Conservation (phyloP, 441 rosid genomes). For the Capsella rubella region DNA sequence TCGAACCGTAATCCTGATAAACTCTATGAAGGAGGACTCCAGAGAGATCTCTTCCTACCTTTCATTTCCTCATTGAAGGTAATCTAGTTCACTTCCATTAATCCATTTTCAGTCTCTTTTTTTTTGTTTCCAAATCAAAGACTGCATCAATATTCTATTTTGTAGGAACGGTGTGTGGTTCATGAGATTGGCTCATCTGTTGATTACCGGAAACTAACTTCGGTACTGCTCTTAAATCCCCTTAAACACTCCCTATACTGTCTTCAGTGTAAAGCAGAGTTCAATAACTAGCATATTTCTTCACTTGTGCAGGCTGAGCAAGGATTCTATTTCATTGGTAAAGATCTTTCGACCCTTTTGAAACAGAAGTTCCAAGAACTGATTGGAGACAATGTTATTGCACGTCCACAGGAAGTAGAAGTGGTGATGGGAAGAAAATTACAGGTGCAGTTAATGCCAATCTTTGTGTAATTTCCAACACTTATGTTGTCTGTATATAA, state of each 20-base stretch:
- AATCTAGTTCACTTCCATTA: slow-evolving; percentile 16
- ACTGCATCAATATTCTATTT: slow-evolving; percentile 14
- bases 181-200: slow-evolving; percentile 90
- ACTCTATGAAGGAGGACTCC: slow-evolving; percentile 94
- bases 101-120: background rate
- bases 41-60: slow-evolving; percentile 95
- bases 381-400: slow-evolving; percentile 60
- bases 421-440: slow-evolving; percentile 94
- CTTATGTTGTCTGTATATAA: slow-evolving; percentile 10
- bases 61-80: slow-evolving; percentile 91
- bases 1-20: slow-evolving; percentile 97
- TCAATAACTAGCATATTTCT: slow-evolving; percentile 15
- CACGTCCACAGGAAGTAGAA: slow-evolving; percentile 75
- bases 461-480: slow-evolving; percentile 16
- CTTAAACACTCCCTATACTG: slow-evolving; percentile 10
- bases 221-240: slow-evolving; percentile 53
- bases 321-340: slow-evolving; percentile 90
- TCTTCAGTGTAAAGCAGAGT: slow-evolving; percentile 19
- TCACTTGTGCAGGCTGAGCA: slow-evolving; percentile 70
- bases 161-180: slow-evolving; percentile 77
- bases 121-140: background rate
- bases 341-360: slow-evolving; percentile 61
- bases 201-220: slow-evolving; percentile 90
- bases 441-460: slow-evolving; percentile 51
- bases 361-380: slow-evolving; percentile 70